Evolutionary conservation across 495 filamentous ascomycete genomes (phyloP).

Genomic region (Aspergillus bridgeri): DNA sequence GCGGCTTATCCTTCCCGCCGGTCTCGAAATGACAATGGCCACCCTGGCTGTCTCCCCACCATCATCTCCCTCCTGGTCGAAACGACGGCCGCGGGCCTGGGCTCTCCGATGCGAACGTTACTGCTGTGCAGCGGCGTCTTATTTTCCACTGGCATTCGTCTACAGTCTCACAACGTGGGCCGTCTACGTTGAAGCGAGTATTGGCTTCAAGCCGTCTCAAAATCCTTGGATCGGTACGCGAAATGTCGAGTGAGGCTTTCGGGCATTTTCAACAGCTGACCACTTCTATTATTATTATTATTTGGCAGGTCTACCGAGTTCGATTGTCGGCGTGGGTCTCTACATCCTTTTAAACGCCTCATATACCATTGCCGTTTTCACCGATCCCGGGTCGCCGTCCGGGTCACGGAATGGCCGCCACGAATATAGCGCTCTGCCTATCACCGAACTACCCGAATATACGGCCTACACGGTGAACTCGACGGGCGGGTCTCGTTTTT

Average conservation of each 20-base stretch:
- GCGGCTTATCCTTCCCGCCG: background rate
- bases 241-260: background rate
- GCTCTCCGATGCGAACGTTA: conserved; percentile 75
- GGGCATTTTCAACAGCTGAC: background rate
- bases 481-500: conserved; percentile 79
- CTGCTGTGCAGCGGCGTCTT: conserved; percentile 76
- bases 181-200: conserved; percentile 76
- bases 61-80: conserved; percentile 48
- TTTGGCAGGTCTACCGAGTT: conserved; percentile 43
- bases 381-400: conserved; percentile 71
- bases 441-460: conserved; percentile 55
- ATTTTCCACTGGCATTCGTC: conserved; percentile 85
- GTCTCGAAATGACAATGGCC: conserved; percentile 31
- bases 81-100: conserved; percentile 55
- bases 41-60: conserved; percentile 41
- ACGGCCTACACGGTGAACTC: conserved; percentile 86
- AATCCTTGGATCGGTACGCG: conserved; percentile 65
- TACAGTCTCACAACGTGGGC: conserved; percentile 90
- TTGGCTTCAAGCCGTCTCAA: conserved; percentile 59
- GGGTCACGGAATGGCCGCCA: conserved; percentile 34
- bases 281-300: background rate
- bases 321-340: conserved; percentile 62
- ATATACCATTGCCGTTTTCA: conserved; percentile 92
- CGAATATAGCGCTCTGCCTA: conserved; percentile 62
- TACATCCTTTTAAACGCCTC: conserved; percentile 80